Base-by-base conservation (phyloP, 2,329 filamentous ascomycete species). In the Chaetomiaceae sp. region DNA sequence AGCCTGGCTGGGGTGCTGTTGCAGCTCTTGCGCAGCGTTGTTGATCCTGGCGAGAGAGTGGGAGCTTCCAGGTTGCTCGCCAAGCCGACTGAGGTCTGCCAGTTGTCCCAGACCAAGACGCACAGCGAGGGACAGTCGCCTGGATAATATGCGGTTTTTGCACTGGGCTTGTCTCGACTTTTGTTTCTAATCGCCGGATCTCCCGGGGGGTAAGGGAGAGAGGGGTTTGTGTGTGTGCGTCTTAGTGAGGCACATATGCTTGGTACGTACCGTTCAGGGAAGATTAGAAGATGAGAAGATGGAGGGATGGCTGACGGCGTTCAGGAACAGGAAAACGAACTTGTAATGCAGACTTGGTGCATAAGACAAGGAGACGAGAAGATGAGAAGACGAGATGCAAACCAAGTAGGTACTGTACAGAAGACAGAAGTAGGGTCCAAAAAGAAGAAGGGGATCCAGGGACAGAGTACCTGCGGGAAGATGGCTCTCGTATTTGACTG, bases 401-500 rank as follows among this genome's bases (percentile, higher is more conserved):
- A n/a, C n/a, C n/a, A n/a, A n/a, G n/a, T n/a, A n/a, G n/a, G n/a
- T n/a, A n/a, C n/a, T n/a, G n/a, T n/a, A n/a, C n/a, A 17, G 19
- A 44, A 10, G 34, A 23, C 34, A 31, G 27, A 25, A 16, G 21
- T n/a, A 21, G 31, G 30, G 23, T 8, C 13, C n/a, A 46, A 21
- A 38, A 20, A n/a, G n/a, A n/a, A n/a, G n/a, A n/a, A n/a, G n/a
- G n/a, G 21, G 12, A 21, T 19, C 16, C 33, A 27, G 31, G 35
- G 38, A 39, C 16, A 5, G 25, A 5, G n/a, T 27, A 17, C 19
- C 19, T 20, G 17, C 45, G 17, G 38, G 48, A 44, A 4, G 30
- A 13, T 34, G n/a, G 23, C 44, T 53, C 53, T 49, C 53, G 50
- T 57, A 57, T 57, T 57, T 57, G 50, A 51, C 16, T 50, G 14